phyloP scores from a whole-genome alignment of 2,329 filamentous ascomycete species.

The Calycina marina region DNA sequence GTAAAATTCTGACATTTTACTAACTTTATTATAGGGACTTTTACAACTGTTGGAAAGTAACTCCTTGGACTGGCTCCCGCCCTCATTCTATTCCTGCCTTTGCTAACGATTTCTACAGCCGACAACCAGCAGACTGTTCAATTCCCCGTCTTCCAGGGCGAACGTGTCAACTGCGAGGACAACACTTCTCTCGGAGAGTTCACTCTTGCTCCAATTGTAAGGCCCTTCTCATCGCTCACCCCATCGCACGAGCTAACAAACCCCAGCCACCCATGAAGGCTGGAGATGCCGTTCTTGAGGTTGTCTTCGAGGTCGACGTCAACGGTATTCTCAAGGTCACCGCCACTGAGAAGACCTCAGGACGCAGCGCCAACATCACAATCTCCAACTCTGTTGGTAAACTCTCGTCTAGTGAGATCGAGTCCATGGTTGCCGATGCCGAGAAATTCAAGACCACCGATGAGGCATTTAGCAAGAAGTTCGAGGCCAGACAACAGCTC shows the following conservation, averaged over 20 bases:
- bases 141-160: constrained; percentile 91
- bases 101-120: too few relatives aligned
- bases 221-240: too few relatives aligned
- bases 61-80: too few relatives aligned
- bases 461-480: constrained; percentile 98
- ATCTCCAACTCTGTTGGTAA: constrained; percentile 99
- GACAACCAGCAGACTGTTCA: constrained; percentile 67
- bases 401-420: constrained; percentile 85
- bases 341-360: constrained; percentile 96
- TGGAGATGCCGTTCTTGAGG: constrained; percentile 91
- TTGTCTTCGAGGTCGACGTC: constrained; percentile 98
- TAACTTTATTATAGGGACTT: too few relatives aligned
- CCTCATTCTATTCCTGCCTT: too few relatives aligned
- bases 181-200: constrained; percentile 98
- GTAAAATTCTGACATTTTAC: too few relatives aligned
- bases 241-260: too few relatives aligned
- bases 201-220: constrained; percentile 76
- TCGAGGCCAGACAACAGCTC: constrained; percentile 97
- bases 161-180: constrained; percentile 95
- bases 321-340: constrained; percentile 99
- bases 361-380: constrained; percentile 97
- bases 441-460: constrained; percentile 98
- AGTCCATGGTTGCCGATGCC: constrained; percentile 94
- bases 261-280: constrained; percentile 61
- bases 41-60: constrained; percentile 77